Percentiles rank a stretch among this genome's conserved stretches.
phyloP scores from a whole-genome alignment of 2,329 filamentous ascomycete genomes.

The Cladophialophora carrionii region DNA sequence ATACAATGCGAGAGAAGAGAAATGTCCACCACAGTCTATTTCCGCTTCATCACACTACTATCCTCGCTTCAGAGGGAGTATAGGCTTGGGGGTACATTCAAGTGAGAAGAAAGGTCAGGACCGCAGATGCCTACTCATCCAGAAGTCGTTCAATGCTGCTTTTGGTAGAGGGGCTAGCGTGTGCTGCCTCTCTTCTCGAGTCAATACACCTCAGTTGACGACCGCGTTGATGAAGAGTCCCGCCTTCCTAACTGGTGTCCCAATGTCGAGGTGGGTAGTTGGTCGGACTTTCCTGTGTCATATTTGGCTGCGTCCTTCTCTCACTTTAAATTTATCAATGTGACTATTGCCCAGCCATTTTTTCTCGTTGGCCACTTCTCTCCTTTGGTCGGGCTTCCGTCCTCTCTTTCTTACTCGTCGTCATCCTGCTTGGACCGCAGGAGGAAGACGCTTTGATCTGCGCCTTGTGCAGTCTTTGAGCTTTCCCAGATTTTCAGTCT shows the following conservation, averaged over 20 bases:
- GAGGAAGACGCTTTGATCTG: conserved; percentile 20
- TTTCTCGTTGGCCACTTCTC: conserved; percentile 18
- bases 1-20: conserved; percentile 72
- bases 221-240: not conserved
- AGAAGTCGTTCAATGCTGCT: not conserved
- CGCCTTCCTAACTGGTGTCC: conserved; percentile 6
- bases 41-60: conserved; percentile 43
- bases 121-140: not conserved
- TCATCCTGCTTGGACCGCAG: conserved; percentile 33
- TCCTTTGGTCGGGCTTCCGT: conserved; percentile 35
- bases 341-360: conserved; percentile 6
- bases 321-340: not conserved
- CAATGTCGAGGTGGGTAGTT: conserved; percentile 8
- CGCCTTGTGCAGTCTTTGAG: conserved; percentile 22
- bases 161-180: not conserved
- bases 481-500: conserved; percentile 16
- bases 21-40: conserved; percentile 34
- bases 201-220: conserved; percentile 10
- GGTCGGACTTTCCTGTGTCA: conserved; percentile 14
- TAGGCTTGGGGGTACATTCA: conserved; percentile 48
- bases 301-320: conserved; percentile 1
- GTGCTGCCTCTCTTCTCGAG: not conserved
- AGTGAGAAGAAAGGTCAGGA: not conserved
- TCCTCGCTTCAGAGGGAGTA: conserved; percentile 44
- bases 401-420: conserved; percentile 35